These are phyloP conservation scores for Magnolia kwangsiensis DNA, from an alignment of 164 flowering plant species.

Conservation along the genomic window DNA sequence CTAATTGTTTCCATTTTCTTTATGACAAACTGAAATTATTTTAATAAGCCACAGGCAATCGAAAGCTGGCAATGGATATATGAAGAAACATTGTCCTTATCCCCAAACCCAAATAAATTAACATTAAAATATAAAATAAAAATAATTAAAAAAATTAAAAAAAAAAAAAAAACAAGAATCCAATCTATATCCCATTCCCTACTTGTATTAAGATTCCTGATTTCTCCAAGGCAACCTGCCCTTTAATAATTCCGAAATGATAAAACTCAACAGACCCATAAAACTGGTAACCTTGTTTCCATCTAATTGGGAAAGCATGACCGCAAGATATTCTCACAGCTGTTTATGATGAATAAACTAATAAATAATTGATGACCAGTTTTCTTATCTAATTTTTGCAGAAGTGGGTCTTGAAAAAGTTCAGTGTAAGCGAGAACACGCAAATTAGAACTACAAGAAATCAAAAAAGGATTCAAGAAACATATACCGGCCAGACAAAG, in stretches of 20 bases:
- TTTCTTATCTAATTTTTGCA: too few species aligned
- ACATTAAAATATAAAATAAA: background rate
- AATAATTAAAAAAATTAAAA: too few species aligned
- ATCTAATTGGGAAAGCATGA: background rate
- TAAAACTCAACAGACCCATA: background rate
- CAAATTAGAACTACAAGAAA: background rate
- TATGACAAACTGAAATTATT: background rate
- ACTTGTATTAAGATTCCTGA: background rate
- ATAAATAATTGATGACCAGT: background rate
- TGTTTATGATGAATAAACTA: background rate
- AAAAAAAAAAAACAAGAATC: too few species aligned
- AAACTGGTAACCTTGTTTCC: background rate
- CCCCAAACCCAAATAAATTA: background rate
- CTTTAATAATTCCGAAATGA: background rate
- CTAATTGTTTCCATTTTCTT: too few species aligned
- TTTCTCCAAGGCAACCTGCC: background rate
- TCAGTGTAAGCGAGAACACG: background rate
- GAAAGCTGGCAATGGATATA: background rate
- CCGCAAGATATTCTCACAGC: background rate
- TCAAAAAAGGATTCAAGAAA: background rate
- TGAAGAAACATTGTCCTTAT: background rate
- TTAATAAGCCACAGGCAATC: background rate
- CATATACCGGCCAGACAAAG: slow-evolving; percentile 58
- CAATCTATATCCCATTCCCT: background rate
- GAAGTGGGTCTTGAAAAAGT: background rate